A percentile compares a stretch with the other conserved stretches of the same genome.
Evolutionary conservation across 2,329 filamentous ascomycete genomes (phyloP).

Genomic region (Colletotrichum cuscutae): DNA sequence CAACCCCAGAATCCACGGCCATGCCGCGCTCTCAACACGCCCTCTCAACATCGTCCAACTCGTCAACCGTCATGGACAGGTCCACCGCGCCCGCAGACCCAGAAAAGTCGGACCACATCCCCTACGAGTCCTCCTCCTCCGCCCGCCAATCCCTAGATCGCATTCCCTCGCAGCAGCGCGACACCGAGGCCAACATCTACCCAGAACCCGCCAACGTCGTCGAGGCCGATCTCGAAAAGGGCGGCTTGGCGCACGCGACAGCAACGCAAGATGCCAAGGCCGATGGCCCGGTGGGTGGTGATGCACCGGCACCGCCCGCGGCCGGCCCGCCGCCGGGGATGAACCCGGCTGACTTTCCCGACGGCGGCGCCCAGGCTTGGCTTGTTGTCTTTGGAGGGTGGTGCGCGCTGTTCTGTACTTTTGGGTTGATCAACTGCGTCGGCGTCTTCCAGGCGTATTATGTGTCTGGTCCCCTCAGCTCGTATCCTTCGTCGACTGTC

Average conservation of each 20-base stretch:
- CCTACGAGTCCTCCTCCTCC: constrained; percentile 30
- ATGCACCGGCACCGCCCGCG: constrained; percentile 20
- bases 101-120: constrained; percentile 34
- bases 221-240: constrained; percentile 48
- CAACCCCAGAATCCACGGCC: no score
- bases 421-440: constrained; percentile 55
- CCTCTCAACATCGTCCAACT: constrained; percentile 32
- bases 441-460: constrained; percentile 72
- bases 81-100: constrained; percentile 16
- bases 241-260: constrained; percentile 31
- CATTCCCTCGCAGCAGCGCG: constrained; percentile 44
- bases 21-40: constrained; percentile 23
- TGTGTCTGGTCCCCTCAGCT: constrained; percentile 55
- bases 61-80: constrained; percentile 32
- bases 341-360: constrained; percentile 65
- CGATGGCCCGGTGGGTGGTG: neutral
- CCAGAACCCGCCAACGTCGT: constrained; percentile 44
- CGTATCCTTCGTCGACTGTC: constrained; percentile 61
- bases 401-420: constrained; percentile 55
- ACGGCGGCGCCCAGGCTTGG: constrained; percentile 69
- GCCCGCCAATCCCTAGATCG: constrained; percentile 38
- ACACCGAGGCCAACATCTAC: constrained; percentile 48
- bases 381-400: constrained; percentile 62
- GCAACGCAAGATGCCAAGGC: constrained; percentile 29
- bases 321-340: constrained; percentile 33